These are phyloP conservation scores for Acer saccharum DNA, from an alignment of 345 rosid species.

Conservation along the genomic window DNA sequence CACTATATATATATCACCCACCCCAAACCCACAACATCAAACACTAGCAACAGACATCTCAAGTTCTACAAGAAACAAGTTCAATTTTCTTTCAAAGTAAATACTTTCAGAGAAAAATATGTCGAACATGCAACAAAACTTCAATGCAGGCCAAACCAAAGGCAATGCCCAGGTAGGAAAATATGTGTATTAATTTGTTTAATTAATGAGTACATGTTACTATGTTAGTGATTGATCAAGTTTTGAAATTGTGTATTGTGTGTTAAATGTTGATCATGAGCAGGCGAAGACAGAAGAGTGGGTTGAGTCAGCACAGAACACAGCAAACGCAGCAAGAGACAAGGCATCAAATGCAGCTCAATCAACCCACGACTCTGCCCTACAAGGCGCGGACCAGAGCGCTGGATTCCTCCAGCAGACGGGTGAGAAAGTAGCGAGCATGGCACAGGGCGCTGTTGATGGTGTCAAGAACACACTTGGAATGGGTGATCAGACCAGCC, in stretches of 20 bases:
- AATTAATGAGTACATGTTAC: no score
- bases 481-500: not conserved
- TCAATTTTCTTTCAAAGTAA: no score
- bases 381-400: not conserved
- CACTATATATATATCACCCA: not conserved
- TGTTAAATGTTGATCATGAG: not conserved
- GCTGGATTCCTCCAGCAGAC: not conserved
- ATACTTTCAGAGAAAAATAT: not conserved
- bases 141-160: conserved; percentile 1
- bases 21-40: not conserved
- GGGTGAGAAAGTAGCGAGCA: not conserved
- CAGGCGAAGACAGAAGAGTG: conserved; percentile 2
- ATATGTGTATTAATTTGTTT: no score
- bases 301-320: conserved; percentile 15
- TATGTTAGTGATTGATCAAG: not conserved
- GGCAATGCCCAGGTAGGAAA: not conserved
- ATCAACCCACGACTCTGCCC: not conserved
- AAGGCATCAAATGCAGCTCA: conserved; percentile 16
- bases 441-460: conserved; percentile 6
- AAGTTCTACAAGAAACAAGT: no score
- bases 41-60: not conserved
- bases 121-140: conserved; percentile 2
- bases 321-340: conserved; percentile 28
- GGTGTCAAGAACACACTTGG: conserved; percentile 4
- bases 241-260: no score